Evolutionary conservation across 2,329 filamentous ascomycete species (phyloP), one percentile per base, ranked within the genome.

Genomic region (Epichloe aotearoae): DNA sequence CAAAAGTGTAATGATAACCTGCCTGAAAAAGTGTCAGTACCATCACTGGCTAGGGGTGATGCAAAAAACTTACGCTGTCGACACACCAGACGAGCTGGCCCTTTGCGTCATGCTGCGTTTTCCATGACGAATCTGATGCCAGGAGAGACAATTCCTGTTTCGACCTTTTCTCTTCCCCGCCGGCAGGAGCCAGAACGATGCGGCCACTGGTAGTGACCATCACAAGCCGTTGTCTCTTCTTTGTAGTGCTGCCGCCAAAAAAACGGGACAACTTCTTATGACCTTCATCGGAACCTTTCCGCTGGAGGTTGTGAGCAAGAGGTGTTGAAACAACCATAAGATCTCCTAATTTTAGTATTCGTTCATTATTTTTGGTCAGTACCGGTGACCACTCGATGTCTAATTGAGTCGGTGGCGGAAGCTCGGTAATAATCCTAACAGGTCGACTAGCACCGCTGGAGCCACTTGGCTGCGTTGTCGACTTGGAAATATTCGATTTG

Each of bases 311-410:
- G 61, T 87, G 85, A 10, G 86, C 77, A 49, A 89, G 76, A 10
- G 90, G 85, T 2, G 87, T 80, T 5, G 88, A 85, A 39, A 87
- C 75, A 7, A 98, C 90, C 66, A 89, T 79, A 55, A 96, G 71
- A 61, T 98, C 95, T 2, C 93, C 93, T 20, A 98, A 74, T 66
- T 95, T 96, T 55, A 98, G 68, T 58, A 98, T 98, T 37, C 93
- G 81, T 67, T 98, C 93, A 62, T 97, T 96, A 53, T 82, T 84
- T 61, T 84, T 83, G 10, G 87, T 96, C 50, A 98, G 73, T 4
- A 98, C 90, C 1, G 93, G 93, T 1, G 91, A 96, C 93, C 93
- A 98, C 68, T 98, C 93, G 52, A 98, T 95, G 62, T 98, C 93
- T 26, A 98, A 73, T 65, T 97, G 93, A 47, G 87, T 95, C 1